phyloP scores from a whole-genome alignment of 2,329 filamentous ascomycete genomes.

The Neopestalotiopsis clavispora region DNA sequence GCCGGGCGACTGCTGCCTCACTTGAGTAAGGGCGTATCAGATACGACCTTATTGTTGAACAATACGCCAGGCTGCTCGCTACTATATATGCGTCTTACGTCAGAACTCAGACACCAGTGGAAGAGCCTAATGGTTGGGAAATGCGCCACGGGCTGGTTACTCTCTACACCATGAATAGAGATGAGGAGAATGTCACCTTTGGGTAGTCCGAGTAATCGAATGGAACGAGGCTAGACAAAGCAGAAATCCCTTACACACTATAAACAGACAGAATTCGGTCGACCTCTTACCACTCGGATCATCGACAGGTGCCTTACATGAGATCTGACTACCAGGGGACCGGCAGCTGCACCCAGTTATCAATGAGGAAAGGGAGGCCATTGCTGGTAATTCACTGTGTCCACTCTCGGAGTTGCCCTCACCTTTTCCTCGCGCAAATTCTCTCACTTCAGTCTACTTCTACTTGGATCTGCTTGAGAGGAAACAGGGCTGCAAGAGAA shows the following conservation, averaged over 20 bases:
- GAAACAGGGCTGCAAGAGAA: constrained; percentile 10
- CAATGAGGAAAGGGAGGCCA: neutral
- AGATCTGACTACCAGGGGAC: neutral
- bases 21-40: constrained; percentile 15
- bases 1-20: constrained; percentile 26
- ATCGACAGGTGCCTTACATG: neutral
- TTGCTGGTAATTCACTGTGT: neutral
- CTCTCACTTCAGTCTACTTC: neutral
- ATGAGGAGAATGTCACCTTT: neutral
- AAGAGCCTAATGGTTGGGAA: neutral
- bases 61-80: neutral
- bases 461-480: neutral
- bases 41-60: constrained; percentile 18
- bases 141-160: neutral
- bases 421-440: neutral
- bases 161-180: neutral
- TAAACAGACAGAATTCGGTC: neutral
- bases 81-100: neutral
- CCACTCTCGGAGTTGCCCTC: neutral
- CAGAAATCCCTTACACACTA: neutral
- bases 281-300: neutral
- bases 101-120: neutral
- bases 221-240: neutral
- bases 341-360: neutral
- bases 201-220: neutral